These are phyloP conservation scores for Cladophialophora exuberans DNA, from an alignment of 2,329 filamentous ascomycete genomes.

Conservation along the genomic window DNA sequence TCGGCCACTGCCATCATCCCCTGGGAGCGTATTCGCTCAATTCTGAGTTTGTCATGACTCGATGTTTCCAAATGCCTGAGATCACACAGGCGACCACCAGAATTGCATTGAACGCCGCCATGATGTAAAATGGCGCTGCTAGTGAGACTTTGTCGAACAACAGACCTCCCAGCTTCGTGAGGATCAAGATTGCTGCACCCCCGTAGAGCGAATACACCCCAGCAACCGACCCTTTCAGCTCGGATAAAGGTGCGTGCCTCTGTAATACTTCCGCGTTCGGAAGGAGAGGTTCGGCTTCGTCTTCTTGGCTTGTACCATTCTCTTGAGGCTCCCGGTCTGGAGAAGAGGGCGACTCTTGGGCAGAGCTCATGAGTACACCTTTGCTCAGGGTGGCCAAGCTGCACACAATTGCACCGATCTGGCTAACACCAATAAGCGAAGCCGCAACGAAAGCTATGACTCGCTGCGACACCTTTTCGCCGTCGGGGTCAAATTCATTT, in stretches of 20 bases:
- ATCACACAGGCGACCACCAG: slow-evolving; percentile 54
- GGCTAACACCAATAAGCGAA: slow-evolving; percentile 81
- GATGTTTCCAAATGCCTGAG: slow-evolving; percentile 14
- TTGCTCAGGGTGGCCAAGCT: slow-evolving; percentile 85
- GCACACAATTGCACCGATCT: slow-evolving; percentile 96
- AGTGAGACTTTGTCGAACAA: slow-evolving; percentile 77
- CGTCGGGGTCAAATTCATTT: slow-evolving; percentile 75
- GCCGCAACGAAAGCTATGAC: slow-evolving; percentile 75
- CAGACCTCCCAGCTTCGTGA: slow-evolving; percentile 88
- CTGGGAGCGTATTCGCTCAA: too few species aligned
- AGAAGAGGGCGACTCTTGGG: slow-evolving; percentile 14
- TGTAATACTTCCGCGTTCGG: background rate
- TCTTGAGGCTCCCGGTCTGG: background rate
- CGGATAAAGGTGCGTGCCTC: slow-evolving; percentile 43
- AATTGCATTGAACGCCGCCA: slow-evolving; percentile 82
- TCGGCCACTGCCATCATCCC: background rate
- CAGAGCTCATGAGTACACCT: slow-evolving; percentile 66
- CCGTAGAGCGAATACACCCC: slow-evolving; percentile 92
- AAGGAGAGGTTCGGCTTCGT: slow-evolving; percentile 18
- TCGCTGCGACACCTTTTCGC: slow-evolving; percentile 68
- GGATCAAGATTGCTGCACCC: slow-evolving; percentile 82
- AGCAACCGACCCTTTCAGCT: slow-evolving; percentile 89
- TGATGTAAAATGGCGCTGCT: slow-evolving; percentile 89
- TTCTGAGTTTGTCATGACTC: background rate
- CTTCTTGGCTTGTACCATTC: background rate